Percentiles rank a stretch among this genome's conserved stretches.
phyloP scores from a whole-genome alignment of 345 rosid species.

The Carallia brachiata region DNA sequence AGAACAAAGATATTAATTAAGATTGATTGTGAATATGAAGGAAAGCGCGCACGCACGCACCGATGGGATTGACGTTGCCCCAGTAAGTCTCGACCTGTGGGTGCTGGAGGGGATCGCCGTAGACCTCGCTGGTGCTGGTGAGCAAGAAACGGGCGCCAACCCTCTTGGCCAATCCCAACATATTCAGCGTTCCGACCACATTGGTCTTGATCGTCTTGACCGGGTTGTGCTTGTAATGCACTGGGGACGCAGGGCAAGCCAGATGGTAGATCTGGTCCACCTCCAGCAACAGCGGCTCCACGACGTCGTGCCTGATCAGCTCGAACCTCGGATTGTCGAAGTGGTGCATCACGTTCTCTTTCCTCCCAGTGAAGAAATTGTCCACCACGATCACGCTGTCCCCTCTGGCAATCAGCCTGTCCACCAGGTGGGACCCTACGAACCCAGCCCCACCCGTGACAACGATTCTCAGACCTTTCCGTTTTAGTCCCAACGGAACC shows the following conservation, averaged over 20 bases:
- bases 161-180: slow-evolving; percentile 92
- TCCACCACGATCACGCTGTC: slow-evolving; percentile 97
- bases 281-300: slow-evolving; percentile 81
- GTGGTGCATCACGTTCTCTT: slow-evolving; percentile 97
- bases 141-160: slow-evolving; percentile 89
- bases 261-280: slow-evolving; percentile 99
- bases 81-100: slow-evolving; percentile 99
- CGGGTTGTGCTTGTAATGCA: slow-evolving; percentile 95
- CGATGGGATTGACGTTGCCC: slow-evolving; percentile 99
- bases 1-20: background rate
- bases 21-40: too few species aligned
- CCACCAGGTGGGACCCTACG: slow-evolving; percentile 96
- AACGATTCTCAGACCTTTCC: slow-evolving; percentile 76
- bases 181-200: slow-evolving; percentile 93
- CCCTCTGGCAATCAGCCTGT: slow-evolving; percentile 84
- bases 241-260: slow-evolving; percentile 99
- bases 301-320: slow-evolving; percentile 92
- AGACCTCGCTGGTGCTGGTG: slow-evolving; percentile 97
- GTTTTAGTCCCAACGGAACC: slow-evolving; percentile 80
- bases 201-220: slow-evolving; percentile 98
- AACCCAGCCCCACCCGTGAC: slow-evolving; percentile 99
- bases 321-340: slow-evolving; percentile 91
- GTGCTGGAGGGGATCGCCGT: slow-evolving; percentile 98
- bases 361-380: slow-evolving; percentile 96
- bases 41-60: slow-evolving; percentile 27